Conservation (phyloP, 768 basidiomycete species). For the Phlebiopsis flavidoalba region DNA sequence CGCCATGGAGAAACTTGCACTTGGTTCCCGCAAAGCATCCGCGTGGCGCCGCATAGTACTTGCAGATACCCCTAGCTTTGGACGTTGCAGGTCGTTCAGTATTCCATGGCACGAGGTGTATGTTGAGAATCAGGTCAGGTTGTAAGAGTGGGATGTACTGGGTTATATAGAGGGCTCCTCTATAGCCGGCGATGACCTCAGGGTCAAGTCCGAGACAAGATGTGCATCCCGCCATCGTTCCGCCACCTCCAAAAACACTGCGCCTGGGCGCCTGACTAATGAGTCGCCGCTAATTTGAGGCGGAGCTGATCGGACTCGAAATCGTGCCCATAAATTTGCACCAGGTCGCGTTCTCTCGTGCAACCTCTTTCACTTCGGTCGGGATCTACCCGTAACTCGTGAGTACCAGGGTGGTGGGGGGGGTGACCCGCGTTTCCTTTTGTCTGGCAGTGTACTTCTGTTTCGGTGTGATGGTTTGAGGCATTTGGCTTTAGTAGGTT, state of each 20-base stretch:
- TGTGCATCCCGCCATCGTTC: neutral
- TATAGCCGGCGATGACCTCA: neutral
- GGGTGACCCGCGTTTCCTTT: neutral
- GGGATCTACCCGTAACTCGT: neutral
- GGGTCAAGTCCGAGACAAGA: neutral
- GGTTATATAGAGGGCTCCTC: neutral
- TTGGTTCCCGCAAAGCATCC: conserved; percentile 65
- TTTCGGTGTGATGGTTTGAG: conserved; percentile 73
- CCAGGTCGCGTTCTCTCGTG: neutral
- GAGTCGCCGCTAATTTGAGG: neutral
- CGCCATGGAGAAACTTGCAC: conserved; percentile 77
- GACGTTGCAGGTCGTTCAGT: conserved; percentile 56
- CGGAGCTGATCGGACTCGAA: neutral
- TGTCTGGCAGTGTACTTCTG: neutral
- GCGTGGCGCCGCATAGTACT: conserved; percentile 54
- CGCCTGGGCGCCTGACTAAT: neutral
- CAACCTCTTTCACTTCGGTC: neutral
- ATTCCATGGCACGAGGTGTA: neutral
- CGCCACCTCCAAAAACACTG: neutral
- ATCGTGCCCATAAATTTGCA: neutral
- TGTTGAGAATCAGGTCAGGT: neutral
- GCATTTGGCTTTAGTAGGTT: conserved; percentile 88
- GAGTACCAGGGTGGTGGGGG: too few relatives aligned
- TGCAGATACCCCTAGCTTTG: conserved; percentile 67
- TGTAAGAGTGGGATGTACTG: too few relatives aligned